These are phyloP conservation scores for Tulasnella sp. DNA, from an alignment of 768 basidiomycete genomes.

Conservation along the genomic window DNA sequence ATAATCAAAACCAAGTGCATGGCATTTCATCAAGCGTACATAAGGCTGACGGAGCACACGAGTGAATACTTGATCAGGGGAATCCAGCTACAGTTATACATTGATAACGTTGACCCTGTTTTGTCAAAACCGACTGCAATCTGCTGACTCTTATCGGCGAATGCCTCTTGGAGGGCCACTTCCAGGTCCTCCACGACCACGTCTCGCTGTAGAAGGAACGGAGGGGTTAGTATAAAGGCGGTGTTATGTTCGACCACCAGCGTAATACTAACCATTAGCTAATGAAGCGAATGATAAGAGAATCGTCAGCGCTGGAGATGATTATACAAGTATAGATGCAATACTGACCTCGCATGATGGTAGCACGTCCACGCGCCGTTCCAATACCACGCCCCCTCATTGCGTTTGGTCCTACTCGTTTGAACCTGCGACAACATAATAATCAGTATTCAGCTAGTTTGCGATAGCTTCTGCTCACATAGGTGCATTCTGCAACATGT, in stretches of 20 bases:
- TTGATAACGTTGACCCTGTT: too few relatives aligned
- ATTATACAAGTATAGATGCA: background rate
- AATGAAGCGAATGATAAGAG: constrained; percentile 20
- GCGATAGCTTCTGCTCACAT: constrained; percentile 51
- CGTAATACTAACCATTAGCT: constrained; percentile 63
- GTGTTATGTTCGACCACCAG: background rate
- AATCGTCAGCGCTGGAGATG: background rate
- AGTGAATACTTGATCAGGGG: too few relatives aligned
- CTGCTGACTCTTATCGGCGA: constrained; percentile 45
- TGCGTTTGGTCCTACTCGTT: constrained; percentile 93
- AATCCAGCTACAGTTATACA: too few relatives aligned
- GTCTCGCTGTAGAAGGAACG: constrained; percentile 48
- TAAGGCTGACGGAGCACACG: too few relatives aligned
- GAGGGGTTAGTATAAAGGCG: background rate
- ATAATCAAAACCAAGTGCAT: too few relatives aligned
- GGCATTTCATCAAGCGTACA: too few relatives aligned
- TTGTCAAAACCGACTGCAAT: too few relatives aligned
- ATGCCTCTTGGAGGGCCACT: constrained; percentile 47
- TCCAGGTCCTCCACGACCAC: constrained; percentile 63
- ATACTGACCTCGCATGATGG: constrained; percentile 88
- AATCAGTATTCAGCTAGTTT: background rate
- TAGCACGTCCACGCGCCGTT: constrained; percentile 95
- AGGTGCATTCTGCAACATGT: constrained; percentile 98
- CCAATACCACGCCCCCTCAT: constrained; percentile 99
- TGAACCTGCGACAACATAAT: constrained; percentile 62